A percentile compares a stretch with the other conserved stretches of the same genome.
Conservation (phyloP, 169 alveolate genomes). For the Cyclospora cayetanensis region DNA sequence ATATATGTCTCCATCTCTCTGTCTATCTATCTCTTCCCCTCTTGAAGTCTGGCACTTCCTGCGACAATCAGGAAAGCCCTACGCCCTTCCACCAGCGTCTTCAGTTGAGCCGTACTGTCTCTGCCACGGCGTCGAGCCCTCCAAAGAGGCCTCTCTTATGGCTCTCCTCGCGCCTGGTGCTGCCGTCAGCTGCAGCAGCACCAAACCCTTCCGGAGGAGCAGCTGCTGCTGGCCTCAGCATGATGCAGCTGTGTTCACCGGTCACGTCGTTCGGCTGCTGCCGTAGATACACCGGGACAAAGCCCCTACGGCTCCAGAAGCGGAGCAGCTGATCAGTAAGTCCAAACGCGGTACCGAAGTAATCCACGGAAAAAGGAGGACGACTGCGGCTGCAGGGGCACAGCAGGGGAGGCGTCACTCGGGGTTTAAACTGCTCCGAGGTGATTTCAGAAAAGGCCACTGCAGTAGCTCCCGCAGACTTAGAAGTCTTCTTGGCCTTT, state of each 20-base stretch:
- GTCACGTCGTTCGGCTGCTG: conserved; percentile 97
- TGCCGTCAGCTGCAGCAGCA: conserved; percentile 34
- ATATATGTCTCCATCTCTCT: not conserved
- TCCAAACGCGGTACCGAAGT: conserved; percentile 98
- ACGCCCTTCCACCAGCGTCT: not conserved
- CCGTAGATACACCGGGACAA: conserved; percentile 93
- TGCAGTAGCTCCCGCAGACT: not conserved
- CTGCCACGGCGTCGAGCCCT: not conserved
- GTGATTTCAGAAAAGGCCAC: conserved; percentile 33
- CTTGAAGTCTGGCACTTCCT: not conserved
- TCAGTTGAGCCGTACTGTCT: not conserved
- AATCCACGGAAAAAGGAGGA: conserved; percentile 84
- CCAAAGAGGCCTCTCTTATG: not conserved
- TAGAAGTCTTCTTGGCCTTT: conserved; percentile 4
- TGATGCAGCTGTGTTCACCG: conserved; percentile 96
- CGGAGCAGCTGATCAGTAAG: conserved; percentile 92
- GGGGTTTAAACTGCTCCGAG: conserved; percentile 22
- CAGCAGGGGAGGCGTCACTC: conserved; percentile 84
- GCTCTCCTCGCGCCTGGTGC: not conserved
- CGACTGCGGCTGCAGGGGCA: conserved; percentile 84
- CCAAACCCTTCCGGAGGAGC: conserved; percentile 3
- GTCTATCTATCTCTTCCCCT: not conserved
- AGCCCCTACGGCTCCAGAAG: conserved; percentile 95
- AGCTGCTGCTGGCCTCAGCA: conserved; percentile 82
- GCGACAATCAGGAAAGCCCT: not conserved